Conservation (phyloP, 371 early-diverging fungal genomes). For the Mortierella sp. region DNA sequence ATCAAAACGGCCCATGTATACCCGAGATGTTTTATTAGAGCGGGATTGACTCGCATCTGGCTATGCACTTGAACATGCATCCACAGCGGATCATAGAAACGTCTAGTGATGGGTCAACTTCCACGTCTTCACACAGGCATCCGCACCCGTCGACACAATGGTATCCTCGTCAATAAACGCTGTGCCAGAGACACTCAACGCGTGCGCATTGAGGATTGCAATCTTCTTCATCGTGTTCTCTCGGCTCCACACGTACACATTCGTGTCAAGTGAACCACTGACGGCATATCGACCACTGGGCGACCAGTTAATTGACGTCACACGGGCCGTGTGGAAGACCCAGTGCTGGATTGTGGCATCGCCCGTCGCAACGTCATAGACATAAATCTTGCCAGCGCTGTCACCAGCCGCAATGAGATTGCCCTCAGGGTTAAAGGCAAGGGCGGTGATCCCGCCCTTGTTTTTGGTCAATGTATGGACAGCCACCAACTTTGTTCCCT, state of each 20-base stretch:
- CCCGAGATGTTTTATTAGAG: too few species aligned
- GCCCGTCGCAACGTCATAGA: conserved; percentile 72
- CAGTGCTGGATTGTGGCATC: conserved; percentile 76
- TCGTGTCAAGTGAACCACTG: conserved; percentile 89
- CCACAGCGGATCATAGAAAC: too few species aligned
- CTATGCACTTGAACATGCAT: too few species aligned
- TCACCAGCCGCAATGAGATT: conserved; percentile 86
- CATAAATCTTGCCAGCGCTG: conserved; percentile 81
- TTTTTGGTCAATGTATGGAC: conserved; percentile 60
- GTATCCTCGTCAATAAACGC: conserved; percentile 72
- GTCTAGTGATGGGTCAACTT: conserved; percentile 57
- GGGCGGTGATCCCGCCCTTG: conserved; percentile 77
- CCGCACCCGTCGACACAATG: conserved; percentile 84
- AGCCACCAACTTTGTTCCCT: conserved; percentile 34
- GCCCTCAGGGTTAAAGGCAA: conserved; percentile 82
- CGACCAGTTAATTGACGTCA: conserved; percentile 85
- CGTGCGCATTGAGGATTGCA: conserved; percentile 86
- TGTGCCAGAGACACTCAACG: conserved; percentile 81
- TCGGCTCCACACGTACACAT: conserved; percentile 91
- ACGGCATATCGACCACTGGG: conserved; percentile 80
- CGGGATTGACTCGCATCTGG: too few species aligned
- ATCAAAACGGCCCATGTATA: too few species aligned
- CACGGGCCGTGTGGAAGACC: conserved; percentile 92
- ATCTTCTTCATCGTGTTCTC: conserved; percentile 83
- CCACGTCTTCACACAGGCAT: conserved; percentile 87